Percentiles rank a stretch among this genome's conserved stretches.
Conservation (phyloP, 2,329 filamentous ascomycete species). For the Pyrenochaeta sp. region DNA sequence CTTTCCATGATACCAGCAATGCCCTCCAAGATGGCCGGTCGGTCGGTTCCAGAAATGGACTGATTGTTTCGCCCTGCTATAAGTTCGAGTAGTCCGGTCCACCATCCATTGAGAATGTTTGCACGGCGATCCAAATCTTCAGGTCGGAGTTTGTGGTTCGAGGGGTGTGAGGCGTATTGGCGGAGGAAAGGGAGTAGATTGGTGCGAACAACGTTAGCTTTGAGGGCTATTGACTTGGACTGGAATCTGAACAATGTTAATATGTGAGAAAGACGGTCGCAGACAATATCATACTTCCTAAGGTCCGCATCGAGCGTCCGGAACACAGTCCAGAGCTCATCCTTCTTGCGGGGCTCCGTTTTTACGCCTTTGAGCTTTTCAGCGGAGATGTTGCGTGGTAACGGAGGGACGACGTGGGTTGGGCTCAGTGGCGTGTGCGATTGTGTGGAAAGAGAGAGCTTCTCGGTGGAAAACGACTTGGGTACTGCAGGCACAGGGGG, state of each 20-base stretch:
- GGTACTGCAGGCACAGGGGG: conserved; percentile 52
- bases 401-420: conserved; percentile 48
- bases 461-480: conserved; percentile 59
- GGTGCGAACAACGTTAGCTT: conserved; percentile 76
- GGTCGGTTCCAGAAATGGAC: conserved; percentile 82
- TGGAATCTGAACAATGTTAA: conserved; percentile 63
- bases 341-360: conserved; percentile 63
- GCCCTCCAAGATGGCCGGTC: conserved; percentile 80
- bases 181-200: conserved; percentile 79
- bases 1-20: conserved; percentile 84
- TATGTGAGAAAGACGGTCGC: not conserved
- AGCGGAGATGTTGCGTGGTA: conserved; percentile 51
- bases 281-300: conserved; percentile 61
- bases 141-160: conserved; percentile 69
- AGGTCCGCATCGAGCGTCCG: conserved; percentile 72
- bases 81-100: conserved; percentile 82
- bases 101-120: conserved; percentile 88
- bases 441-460: conserved; percentile 48
- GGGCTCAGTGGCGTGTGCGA: conserved; percentile 42
- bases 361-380: conserved; percentile 51
- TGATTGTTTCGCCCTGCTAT: conserved; percentile 78
- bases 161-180: conserved; percentile 71
- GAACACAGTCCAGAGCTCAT: conserved; percentile 74
- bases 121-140: conserved; percentile 84
- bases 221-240: conserved; percentile 74